Conservation (phyloP, 2,329 filamentous ascomycete genomes). For the Fusarium tjaetaba region DNA sequence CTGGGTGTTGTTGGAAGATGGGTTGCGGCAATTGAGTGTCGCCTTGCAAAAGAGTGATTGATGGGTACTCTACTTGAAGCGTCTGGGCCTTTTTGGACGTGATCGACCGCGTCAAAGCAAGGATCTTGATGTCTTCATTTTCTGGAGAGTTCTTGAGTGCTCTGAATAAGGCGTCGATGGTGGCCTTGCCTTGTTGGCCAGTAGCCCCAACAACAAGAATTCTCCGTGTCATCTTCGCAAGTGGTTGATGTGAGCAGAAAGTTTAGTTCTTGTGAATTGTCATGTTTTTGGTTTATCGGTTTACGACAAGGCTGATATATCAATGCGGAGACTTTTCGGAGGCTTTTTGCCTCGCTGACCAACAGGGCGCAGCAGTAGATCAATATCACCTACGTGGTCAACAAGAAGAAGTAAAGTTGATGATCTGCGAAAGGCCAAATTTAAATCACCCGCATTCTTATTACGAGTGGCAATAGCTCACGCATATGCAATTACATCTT, state of each 20-base stretch:
- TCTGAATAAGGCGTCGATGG: conserved; percentile 14
- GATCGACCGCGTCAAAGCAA: conserved; percentile 16
- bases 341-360: neutral
- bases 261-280: no score
- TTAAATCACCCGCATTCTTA: neutral
- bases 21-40: neutral
- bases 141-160: rapidly evolving
- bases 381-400: neutral
- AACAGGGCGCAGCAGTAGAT: neutral
- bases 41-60: conserved; percentile 20
- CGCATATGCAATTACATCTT: no score
- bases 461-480: no score
- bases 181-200: conserved; percentile 32
- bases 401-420: neutral
- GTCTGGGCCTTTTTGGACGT: neutral
- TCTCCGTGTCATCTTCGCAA: neutral
- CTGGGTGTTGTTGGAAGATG: conserved; percentile 36
- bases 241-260: neutral
- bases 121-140: neutral
- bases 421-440: neutral
- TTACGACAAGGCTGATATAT: neutral
- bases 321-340: neutral
- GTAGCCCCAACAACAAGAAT: conserved; percentile 27
- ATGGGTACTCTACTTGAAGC: neutral
- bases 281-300: neutral